Percentiles rank a stretch among this genome's conserved stretches.
These are phyloP conservation scores for Lizonia empirigonia DNA, from an alignment of 2,329 filamentous ascomycete genomes.

Conservation along the genomic window DNA sequence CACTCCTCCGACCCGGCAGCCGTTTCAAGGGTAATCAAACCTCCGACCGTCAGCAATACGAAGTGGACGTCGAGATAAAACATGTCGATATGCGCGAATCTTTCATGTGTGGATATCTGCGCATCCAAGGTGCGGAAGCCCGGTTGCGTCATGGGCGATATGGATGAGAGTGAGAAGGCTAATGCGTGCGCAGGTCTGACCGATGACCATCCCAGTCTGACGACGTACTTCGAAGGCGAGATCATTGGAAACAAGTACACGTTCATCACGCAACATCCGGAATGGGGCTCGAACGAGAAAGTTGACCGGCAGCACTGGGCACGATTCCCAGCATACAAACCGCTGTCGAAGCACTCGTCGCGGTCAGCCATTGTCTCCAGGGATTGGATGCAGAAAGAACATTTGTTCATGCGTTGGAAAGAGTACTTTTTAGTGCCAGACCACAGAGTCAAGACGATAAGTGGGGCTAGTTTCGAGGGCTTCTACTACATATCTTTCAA, in stretches of 20 bases:
- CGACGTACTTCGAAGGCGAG: constrained; percentile 97
- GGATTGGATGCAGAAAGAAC: constrained; percentile 78
- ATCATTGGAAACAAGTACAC: constrained; percentile 94
- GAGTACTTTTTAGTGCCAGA: constrained; percentile 97
- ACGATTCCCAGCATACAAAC: constrained; percentile 85
- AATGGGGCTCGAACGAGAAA: constrained; percentile 91
- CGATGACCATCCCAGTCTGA: constrained; percentile 94
- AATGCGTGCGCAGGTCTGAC: constrained; percentile 71
- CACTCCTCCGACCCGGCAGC: constrained; percentile 84
- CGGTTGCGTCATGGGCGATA: background rate
- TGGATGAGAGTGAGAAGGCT: constrained; percentile 12
- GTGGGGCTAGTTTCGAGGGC: constrained; percentile 93
- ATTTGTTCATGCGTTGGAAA: constrained; percentile 99
- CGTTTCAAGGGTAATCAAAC: constrained; percentile 89
- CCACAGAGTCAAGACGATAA: constrained; percentile 87
- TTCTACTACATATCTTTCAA: constrained; percentile 99
- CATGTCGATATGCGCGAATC: constrained; percentile 94
- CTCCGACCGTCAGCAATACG: constrained; percentile 90
- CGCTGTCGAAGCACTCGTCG: constrained; percentile 69
- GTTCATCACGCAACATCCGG: constrained; percentile 87
- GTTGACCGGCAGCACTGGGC: constrained; percentile 93
- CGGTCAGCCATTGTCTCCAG: constrained; percentile 64
- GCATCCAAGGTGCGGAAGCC: constrained; percentile 77
- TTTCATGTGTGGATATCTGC: constrained; percentile 91
- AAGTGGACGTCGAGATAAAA: constrained; percentile 96